Percentiles rank a stretch among this genome's conserved stretches.
phyloP scores from a whole-genome alignment of 2,329 filamentous ascomycete species.

The Aspergillus tamarii region DNA sequence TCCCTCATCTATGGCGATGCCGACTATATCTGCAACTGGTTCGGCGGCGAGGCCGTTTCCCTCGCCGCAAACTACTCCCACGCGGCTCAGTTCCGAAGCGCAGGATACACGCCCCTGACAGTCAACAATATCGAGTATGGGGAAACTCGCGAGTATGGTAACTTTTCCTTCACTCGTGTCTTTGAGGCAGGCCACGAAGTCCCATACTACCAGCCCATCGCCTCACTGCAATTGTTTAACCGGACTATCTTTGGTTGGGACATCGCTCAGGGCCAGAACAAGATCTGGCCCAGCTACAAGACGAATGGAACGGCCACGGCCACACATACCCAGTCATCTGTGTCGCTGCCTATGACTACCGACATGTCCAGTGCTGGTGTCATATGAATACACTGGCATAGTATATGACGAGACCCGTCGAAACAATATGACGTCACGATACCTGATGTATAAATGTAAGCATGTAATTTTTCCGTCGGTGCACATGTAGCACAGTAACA shows the following conservation, averaged over 20 bases:
- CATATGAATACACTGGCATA: neutral
- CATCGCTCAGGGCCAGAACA: constrained; percentile 54
- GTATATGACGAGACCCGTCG: neutral
- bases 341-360: constrained; percentile 34
- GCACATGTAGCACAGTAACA: neutral
- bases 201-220: constrained; percentile 61
- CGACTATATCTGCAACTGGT: constrained; percentile 59
- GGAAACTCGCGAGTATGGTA: constrained; percentile 74
- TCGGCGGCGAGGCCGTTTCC: constrained; percentile 75
- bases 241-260: constrained; percentile 61
- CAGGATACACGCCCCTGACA: constrained; percentile 73
- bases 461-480: neutral
- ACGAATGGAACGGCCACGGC: constrained; percentile 46
- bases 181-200: constrained; percentile 69
- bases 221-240: constrained; percentile 62
- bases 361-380: constrained; percentile 11
- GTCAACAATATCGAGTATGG: constrained; percentile 70
- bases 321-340: constrained; percentile 50
- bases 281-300: constrained; percentile 38
- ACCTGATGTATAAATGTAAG: constrained; percentile 1
- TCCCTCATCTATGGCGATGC: constrained; percentile 72
- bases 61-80: constrained; percentile 59
- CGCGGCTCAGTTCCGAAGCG: constrained; percentile 60
- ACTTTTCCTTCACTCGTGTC: constrained; percentile 69
- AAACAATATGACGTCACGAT: neutral